These are phyloP conservation scores for Daldinia decipiens DNA, from an alignment of 495 filamentous ascomycete genomes.

Conservation along the genomic window DNA sequence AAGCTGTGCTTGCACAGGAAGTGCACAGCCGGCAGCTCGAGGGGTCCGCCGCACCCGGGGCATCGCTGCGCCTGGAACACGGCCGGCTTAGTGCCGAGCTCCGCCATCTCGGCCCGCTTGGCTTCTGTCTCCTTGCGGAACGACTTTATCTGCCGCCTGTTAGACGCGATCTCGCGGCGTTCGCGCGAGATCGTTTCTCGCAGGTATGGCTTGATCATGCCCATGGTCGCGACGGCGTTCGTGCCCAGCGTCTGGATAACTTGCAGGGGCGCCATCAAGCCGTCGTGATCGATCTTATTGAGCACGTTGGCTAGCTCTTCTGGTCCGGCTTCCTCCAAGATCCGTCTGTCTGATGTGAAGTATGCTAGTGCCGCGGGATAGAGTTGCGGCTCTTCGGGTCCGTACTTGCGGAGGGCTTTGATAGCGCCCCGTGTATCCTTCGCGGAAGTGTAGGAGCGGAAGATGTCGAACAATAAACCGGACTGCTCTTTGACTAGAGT, in stretches of 20 bases:
- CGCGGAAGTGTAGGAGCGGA: conserved; percentile 93
- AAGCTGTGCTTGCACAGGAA: conserved; percentile 97
- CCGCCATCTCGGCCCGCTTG: conserved; percentile 79
- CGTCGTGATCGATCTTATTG: conserved; percentile 85
- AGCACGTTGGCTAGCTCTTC: conserved; percentile 83
- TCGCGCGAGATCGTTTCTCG: conserved; percentile 88
- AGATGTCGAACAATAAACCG: conserved; percentile 92
- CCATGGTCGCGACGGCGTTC: conserved; percentile 85
- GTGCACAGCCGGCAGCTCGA: conserved; percentile 91
- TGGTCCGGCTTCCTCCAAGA: conserved; percentile 86
- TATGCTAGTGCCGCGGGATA: conserved; percentile 94
- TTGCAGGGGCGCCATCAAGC: conserved; percentile 94
- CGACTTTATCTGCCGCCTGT: conserved; percentile 81
- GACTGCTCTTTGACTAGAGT: conserved; percentile 93
- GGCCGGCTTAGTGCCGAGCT: conserved; percentile 78
- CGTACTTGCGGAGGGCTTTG: conserved; percentile 88
- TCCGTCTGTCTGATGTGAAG: conserved; percentile 83
- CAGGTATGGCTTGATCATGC: conserved; percentile 94
- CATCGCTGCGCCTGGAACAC: conserved; percentile 93
- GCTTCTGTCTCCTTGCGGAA: conserved; percentile 87
- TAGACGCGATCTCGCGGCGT: conserved; percentile 82
- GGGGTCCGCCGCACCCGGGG: conserved; percentile 73
- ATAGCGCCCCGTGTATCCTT: conserved; percentile 92
- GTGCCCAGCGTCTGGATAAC: conserved; percentile 87
- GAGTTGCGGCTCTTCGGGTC: conserved; percentile 88